Evolutionary conservation across 768 basidiomycete species (phyloP), one percentile per base, ranked within the genome.

Genomic region (Boletus pseudo-olivaceus): DNA sequence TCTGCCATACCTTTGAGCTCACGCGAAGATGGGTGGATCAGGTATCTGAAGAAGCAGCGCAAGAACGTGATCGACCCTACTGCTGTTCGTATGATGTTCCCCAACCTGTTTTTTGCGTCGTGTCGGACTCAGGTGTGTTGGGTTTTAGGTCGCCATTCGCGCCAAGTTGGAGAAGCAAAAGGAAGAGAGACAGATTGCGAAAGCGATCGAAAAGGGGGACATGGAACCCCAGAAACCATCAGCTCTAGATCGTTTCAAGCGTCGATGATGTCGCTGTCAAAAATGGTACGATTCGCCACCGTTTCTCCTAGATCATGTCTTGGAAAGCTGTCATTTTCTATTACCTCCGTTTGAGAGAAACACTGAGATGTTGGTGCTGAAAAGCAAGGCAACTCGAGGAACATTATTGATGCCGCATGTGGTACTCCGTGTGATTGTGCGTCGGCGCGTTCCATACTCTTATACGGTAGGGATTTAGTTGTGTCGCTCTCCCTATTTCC

Each of bases 31-130:
- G 35, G 19, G 7, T 27, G 47, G 27, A 47, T 27, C 47, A 82
- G 81, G 43, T 89, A 84, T 69, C 70, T 97, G 57, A 80, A 90
- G 63, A 97, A 94, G 76, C 90, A 96, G 71, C 83, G 92, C 68
- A 93, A 95, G 77, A 97, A 98, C 64, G 90, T 98, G 45, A 82
- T 98, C 57, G 94, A 98, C 67, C 91, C 92, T 23, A 78, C 80
- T 23, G 78, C 81, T 23, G 88, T 90, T 51, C 51, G 81, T 75
- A 14, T 29, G 9, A 15, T 38, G 6, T 12, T 19, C 15, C 8
- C 9, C 9, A 8, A 9, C 5, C 8, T 26, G 9, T 2, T 15
- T 27, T 29, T 62, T 50, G 20, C 0, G 7, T 15, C 62, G 3
- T 10, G 40, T 26, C 15, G 1, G 45, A 33, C 48, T 47, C 1